Base-by-base conservation (phyloP, 164 flowering plant genomes). In the Aristolochia contorta region DNA sequence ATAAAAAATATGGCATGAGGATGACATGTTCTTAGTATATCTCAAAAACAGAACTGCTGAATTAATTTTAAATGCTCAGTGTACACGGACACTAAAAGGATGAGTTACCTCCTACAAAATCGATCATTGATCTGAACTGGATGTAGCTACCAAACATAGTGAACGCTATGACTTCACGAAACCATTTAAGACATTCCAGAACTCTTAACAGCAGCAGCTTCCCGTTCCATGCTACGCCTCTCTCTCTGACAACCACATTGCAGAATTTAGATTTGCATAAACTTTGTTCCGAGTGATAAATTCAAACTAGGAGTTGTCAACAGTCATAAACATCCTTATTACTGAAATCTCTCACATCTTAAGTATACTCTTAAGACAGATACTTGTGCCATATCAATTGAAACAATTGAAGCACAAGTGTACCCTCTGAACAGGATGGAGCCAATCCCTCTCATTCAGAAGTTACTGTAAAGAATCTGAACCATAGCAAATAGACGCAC, bases 171-270 rank as follows among this genome's bases (percentile, higher is more conserved):
- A n/a, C n/a, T n/a, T n/a, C n/a, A n/a, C n/a, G n/a, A n/a, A n/a
- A n/a, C n/a, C n/a, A n/a, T n/a, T 53, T 16, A 53, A 53, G 56
- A 14, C 20, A 22, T 22, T 53, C 56, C 56, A 53, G 56, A 53
- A 16, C 54, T 18, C 21, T 50, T 50, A 16, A 19, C 2, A 18
- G 54, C 23, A n/a, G 54, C 12, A 53, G 56, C 56, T 53, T 53
- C 56, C 4, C 16, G 27, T 53, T 53, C 56, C 16, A 23, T 22
- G 27, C 56, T 1, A 3, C 32, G 56, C 3, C 30, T 6, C 23
- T 53, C 56, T 53, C 30, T 53, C 56, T 53, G 56, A 22, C 1
- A 23, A 3, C 15, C 27, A 53, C 16, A 53, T 53, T 3, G 20
- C 13, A 22, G 15, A 53, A 53, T 5, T 22, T 22, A 53, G 12